Evolutionary conservation across 163 green algal species (phyloP), one percentile per base, ranked within the genome.

Genomic region (Coccomyxa subellipsoidea): DNA sequence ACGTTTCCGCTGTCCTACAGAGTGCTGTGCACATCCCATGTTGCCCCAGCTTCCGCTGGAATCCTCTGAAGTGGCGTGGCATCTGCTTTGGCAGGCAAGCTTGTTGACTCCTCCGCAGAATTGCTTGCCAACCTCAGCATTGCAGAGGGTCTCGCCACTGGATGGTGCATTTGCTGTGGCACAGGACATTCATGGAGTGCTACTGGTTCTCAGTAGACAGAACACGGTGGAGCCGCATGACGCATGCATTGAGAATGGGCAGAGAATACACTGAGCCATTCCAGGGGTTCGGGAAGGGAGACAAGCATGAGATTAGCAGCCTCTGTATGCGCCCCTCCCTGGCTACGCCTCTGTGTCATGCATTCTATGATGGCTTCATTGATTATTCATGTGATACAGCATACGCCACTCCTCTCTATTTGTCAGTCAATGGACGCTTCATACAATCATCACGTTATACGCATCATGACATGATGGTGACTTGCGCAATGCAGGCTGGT

Each of bases 11-110:
- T n/a, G n/a, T n/a, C n/a, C n/a, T n/a, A n/a, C 87, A 90, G 86
- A 77, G 79, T n/a, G 78, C 83, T 54, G 86, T 89, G 53, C 88
- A 92, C 70, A 81, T 92, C 18, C 88, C 88, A n/a, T 92, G 88
- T 80, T 92, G 86, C 80, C 84, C 88, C 71, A 83, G 47, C 23
- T 92, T 90, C 81, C 83, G 80, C n/a, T 85, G 80, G 32, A 84
- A 85, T 39, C 86, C 84, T 0, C 82, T 77, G 34, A 39, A 72
- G 66, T 90, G 86, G 86, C 80, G 86, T 7, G 86, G 86, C 47
- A 59, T 59, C 47, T 59, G 47, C 47, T 59, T 59, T 59, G 47
- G 47, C 47, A 59, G 47, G 47, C 47, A 38, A 25, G 54, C 12
- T 29, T 29, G n/a, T n/a, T n/a, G n/a, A n/a, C n/a, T n/a, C n/a